Conservation (phyloP, 2,329 filamentous ascomycete genomes). For the Fusarium beomiforme region DNA sequence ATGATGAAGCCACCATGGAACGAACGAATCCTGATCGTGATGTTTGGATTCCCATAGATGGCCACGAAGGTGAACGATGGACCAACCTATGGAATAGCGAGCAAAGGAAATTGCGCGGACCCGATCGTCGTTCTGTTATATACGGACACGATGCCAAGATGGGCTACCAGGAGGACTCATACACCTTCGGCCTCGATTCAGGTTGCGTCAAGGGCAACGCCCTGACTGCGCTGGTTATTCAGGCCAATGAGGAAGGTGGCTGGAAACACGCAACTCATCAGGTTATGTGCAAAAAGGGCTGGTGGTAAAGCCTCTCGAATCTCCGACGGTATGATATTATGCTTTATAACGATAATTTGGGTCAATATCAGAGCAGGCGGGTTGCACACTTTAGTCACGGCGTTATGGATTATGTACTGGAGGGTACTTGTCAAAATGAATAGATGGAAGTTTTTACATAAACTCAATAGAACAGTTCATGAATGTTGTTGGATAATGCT, state of each 20-base stretch:
- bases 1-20: conserved; percentile 5
- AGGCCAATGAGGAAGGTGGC: conserved; percentile 53
- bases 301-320: conserved; percentile 19
- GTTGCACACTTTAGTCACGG: conserved; percentile 14
- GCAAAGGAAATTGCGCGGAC: conserved; percentile 51
- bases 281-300: conserved; percentile 51
- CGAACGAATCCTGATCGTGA: conserved; percentile 43
- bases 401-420: conserved; percentile 22
- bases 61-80: conserved; percentile 71
- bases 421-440: neutral
- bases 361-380: neutral
- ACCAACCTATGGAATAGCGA: conserved; percentile 68
- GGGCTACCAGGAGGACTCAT: conserved; percentile 70
- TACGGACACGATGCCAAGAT: conserved; percentile 87
- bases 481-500: neutral
- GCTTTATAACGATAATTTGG: conserved; percentile 7
- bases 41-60: conserved; percentile 52
- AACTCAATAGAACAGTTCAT: neutral
- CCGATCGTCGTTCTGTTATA: conserved; percentile 71
- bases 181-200: conserved; percentile 86
- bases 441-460: neutral
- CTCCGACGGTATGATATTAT: neutral
- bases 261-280: conserved; percentile 53
- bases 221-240: conserved; percentile 81
- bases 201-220: conserved; percentile 80